A percentile compares a stretch with the other conserved stretches of the same genome.
Conservation (phyloP, 331 rosid genomes). For the Malus hybrid region DNA sequence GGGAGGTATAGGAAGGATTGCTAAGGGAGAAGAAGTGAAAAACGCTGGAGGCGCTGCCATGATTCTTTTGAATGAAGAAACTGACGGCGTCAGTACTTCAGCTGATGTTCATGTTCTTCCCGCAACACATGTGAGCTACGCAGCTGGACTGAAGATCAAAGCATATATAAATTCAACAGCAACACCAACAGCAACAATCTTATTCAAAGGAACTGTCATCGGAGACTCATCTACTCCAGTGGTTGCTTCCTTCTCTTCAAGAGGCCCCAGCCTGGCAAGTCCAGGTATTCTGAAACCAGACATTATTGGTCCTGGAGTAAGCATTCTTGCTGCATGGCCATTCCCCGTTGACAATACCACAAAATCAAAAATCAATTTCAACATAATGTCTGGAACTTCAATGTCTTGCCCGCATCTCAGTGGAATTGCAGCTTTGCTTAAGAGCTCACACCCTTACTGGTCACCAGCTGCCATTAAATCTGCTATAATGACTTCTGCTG, state of each 20-base stretch:
- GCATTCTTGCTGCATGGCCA: constrained; percentile 75
- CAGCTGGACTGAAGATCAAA: constrained; percentile 51
- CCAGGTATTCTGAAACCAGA: constrained; percentile 87
- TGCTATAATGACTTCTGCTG: constrained; percentile 77
- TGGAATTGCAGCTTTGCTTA: constrained; percentile 77
- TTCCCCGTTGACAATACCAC: constrained; percentile 38
- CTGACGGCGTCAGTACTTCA: constrained; percentile 28
- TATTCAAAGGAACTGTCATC: constrained; percentile 54
- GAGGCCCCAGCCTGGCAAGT: constrained; percentile 66
- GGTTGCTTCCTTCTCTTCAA: constrained; percentile 63
- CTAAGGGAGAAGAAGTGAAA: constrained; percentile 58
- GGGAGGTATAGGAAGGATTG: constrained; percentile 45
- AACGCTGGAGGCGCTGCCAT: constrained; percentile 64
- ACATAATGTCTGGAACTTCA: constrained; percentile 71
- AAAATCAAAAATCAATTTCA: constrained; percentile 39
- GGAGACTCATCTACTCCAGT: constrained; percentile 46
- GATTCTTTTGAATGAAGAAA: constrained; percentile 55
- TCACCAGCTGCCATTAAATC: constrained; percentile 88
- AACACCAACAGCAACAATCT: constrained; percentile 53
- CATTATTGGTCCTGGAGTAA: constrained; percentile 63
- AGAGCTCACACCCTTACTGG: constrained; percentile 71
- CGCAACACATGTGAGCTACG: constrained; percentile 54
- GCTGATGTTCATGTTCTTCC: constrained; percentile 70
- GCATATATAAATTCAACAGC: constrained; percentile 53
- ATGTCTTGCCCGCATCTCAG: constrained; percentile 88